Percentiles rank a stretch among this genome's conserved stretches.
Conservation (phyloP, 2,329 filamentous ascomycete genomes). For the Didymella exigua region DNA sequence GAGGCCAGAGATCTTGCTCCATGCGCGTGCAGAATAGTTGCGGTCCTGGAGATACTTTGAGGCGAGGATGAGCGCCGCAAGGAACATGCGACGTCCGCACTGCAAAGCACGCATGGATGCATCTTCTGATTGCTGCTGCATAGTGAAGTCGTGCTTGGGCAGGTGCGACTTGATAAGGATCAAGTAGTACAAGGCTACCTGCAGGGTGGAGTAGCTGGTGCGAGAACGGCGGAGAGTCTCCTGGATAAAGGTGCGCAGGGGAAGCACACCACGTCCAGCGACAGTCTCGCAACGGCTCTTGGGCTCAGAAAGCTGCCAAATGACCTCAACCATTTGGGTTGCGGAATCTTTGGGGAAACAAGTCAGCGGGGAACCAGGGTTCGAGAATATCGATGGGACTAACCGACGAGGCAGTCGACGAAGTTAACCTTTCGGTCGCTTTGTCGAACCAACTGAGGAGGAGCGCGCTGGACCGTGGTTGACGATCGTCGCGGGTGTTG, state of each 20-base stretch:
- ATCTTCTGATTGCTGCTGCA: slow-evolving; percentile 76
- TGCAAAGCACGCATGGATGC: slow-evolving; percentile 80
- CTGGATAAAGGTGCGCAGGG: slow-evolving; percentile 94
- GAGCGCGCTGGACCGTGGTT: slow-evolving; percentile 63
- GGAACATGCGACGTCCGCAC: slow-evolving; percentile 96
- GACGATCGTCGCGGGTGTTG: slow-evolving; percentile 66
- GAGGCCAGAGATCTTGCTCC: slow-evolving; percentile 99
- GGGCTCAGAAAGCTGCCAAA: slow-evolving; percentile 90
- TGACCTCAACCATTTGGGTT: slow-evolving; percentile 94
- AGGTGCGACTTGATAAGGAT: slow-evolving; percentile 92
- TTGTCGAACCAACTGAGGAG: slow-evolving; percentile 81
- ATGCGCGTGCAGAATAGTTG: slow-evolving; percentile 95
- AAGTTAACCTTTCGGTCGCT: slow-evolving; percentile 92
- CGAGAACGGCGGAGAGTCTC: slow-evolving; percentile 93
- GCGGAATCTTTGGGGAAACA: slow-evolving; percentile 75
- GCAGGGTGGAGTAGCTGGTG: slow-evolving; percentile 95
- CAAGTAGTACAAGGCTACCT: slow-evolving; percentile 95
- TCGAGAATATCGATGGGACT: slow-evolving; percentile 55
- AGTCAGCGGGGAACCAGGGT: slow-evolving; percentile 42
- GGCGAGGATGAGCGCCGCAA: slow-evolving; percentile 90
- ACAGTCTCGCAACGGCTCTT: slow-evolving; percentile 72
- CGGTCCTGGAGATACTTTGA: slow-evolving; percentile 98
- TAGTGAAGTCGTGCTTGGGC: slow-evolving; percentile 80
- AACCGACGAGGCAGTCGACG: slow-evolving; percentile 97
- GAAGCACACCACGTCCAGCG: slow-evolving; percentile 76